Evolutionary conservation across 1,284 basidiomycete species (phyloP), one percentile per base, ranked within the genome.

Genomic region (Microbotryomycetes sp.): DNA sequence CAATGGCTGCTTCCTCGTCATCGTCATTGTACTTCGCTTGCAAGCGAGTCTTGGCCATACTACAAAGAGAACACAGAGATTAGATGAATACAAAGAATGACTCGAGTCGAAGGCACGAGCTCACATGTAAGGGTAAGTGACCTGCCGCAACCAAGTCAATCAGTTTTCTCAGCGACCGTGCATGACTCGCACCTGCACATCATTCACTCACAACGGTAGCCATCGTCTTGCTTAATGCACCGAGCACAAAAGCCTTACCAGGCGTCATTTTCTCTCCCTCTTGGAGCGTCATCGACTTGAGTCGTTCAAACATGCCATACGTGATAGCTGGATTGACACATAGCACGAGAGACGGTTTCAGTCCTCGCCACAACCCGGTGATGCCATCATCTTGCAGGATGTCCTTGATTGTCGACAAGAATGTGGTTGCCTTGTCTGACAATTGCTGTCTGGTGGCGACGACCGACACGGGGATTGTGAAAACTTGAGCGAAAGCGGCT

Each of bases 361-460:
- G 80, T 7, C 96, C 96, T 12, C 92, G 81, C 96, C 96, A 98
- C 16, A 98, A 81, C 14, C 92, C 96, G 0, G 86, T 83, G 15
- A 93, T 77, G 59, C 96, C 96, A 68, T 96, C 91, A 74, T 97
- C 89, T n/a, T 83, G 81, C 56, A 97, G 80, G 72, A 99, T 97
- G 74, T 94, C 89, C 46, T 81, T 81, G 25, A 86, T 90, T 14
- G 96, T 88, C 46, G 81, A 83, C 26, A 89, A 63, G 78, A 96
- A 89, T 0, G 71, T 72, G 28, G 77, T 75, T 28, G 72, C 58
- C 50, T 63, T 69, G n/a, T 69, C 58, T 69, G 70, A 87, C 55
- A 96, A 82, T 79, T 99, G 96, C 78, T 99, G 96, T 26, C 96
- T 84, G 1, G 94, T 98, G 15, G 96, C 94, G 73, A 99, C 94